Evolutionary conservation across 2,329 filamentous ascomycete species (phyloP).

Genomic region (Penicillium janthinellum): DNA sequence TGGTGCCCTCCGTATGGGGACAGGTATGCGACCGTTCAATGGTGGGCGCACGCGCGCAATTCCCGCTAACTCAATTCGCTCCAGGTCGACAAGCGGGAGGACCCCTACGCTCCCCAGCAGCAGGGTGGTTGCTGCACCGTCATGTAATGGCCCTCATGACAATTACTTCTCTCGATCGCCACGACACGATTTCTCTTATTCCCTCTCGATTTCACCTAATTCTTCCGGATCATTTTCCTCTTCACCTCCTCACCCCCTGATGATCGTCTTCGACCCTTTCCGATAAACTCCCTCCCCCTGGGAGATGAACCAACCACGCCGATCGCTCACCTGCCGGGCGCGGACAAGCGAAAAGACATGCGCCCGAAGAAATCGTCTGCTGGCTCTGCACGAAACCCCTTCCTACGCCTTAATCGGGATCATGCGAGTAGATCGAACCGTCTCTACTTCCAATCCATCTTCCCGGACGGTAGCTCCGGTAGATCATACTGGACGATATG

Average conservation of each 20-base stretch:
- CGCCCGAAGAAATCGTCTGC: slow-evolving; percentile 25
- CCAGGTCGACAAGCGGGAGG: slow-evolving; percentile 87
- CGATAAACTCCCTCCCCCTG: slow-evolving; percentile 4
- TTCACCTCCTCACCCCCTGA: slow-evolving; percentile 1
- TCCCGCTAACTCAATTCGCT: slow-evolving; percentile 17
- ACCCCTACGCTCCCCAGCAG: slow-evolving; percentile 97
- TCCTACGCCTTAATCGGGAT: slow-evolving; percentile 11
- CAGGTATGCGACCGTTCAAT: slow-evolving; percentile 52
- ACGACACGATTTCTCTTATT: slow-evolving; percentile 26
- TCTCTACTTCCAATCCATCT: not conserved
- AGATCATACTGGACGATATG: slow-evolving; percentile 23
- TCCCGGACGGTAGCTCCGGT: slow-evolving; percentile 1
- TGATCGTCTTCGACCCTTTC: slow-evolving; percentile 15
- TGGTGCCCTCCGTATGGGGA: slow-evolving; percentile 98
- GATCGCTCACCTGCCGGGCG: slow-evolving; percentile 22
- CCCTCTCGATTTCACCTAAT: slow-evolving; percentile 23
- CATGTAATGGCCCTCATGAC: slow-evolving; percentile 66
- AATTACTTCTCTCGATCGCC: slow-evolving; percentile 20
- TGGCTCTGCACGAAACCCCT: slow-evolving; percentile 25
- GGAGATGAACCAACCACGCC: slow-evolving; percentile 11
- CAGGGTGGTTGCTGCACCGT: slow-evolving; percentile 89
- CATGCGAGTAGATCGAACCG: slow-evolving; percentile 7
- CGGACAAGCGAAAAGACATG: slow-evolving; percentile 21
- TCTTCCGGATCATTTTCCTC: slow-evolving; percentile 14
- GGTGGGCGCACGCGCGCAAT: slow-evolving; percentile 13